Evolutionary conservation across 1,284 basidiomycete species (phyloP), one percentile per base, ranked within the genome.

Genomic region (Cystobasidiaceae sp.): DNA sequence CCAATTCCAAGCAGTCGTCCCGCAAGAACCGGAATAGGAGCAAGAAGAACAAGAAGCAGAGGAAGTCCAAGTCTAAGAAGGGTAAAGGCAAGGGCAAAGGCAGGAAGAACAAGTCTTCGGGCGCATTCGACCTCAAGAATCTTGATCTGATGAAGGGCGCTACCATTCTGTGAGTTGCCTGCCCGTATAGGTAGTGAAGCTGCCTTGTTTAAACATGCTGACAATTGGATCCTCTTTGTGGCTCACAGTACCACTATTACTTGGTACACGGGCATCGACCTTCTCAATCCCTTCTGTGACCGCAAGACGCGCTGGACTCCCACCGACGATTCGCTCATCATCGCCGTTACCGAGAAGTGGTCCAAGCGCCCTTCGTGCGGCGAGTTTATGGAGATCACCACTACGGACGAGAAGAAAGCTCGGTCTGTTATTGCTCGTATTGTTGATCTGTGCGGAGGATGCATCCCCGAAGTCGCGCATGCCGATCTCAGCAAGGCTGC

Each of bases 281-380:
- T 71, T 5, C 64, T 70, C 5, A 69, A 71, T 19, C 71, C 73
- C 15, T 73, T 67, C 62, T 74, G 73, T 43, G 71, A 66, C 28
- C 61, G 65, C 25, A 58, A 63, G 30, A 68, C 69, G 0, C 67
- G 67, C 17, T 74, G 73, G 73, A 71, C 70, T 0, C 73, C 73
- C 7, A 73, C 69, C 4, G 73, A 74, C 56, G 44, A 63, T 19
- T 67, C 70, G 0, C 39, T 74, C 19, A 69, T 74, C 39, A 68
- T 71, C 27, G 73, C 73, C 7, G 70, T 72, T 19, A 74, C 73
- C 21, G 61, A 69, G 54, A 46, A 69, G n/a, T 73, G 70, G 71
- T 59, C 55, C n/a, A n/a, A 30, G 11, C 62, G 62, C 17, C 62
- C 62, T 39, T 63, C 70, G 0, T 71, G 70, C 44, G 70, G 70